These are phyloP conservation scores for Leishmania tropica DNA, from an alignment of 208 protist species.

Conservation along the genomic window DNA sequence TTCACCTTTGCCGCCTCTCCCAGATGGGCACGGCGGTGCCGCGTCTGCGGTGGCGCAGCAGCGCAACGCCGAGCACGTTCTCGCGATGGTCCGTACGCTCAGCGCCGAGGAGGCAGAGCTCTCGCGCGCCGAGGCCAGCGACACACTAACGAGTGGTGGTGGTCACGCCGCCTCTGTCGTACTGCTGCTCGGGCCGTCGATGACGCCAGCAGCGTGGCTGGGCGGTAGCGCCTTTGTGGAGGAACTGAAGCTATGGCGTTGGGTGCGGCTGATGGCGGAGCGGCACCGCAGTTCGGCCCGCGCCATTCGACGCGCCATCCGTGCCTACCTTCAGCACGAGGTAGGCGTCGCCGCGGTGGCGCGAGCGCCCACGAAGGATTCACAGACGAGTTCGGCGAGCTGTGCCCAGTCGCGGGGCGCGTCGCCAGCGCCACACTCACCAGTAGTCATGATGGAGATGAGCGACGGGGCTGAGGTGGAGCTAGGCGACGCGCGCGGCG, in stretches of 20 bases:
- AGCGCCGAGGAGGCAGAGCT: constrained; percentile 32
- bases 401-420: background rate
- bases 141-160: background rate
- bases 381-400: background rate
- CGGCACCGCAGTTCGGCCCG: constrained; percentile 15
- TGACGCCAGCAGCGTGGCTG: constrained; percentile 67
- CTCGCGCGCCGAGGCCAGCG: constrained; percentile 2
- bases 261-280: constrained; percentile 64
- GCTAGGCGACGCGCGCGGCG: background rate
- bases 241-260: constrained; percentile 88
- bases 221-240: constrained; percentile 83
- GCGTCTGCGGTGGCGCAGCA: constrained; percentile 23
- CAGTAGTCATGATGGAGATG: background rate
- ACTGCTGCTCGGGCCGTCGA: constrained; percentile 27
- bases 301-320: constrained; percentile 14
- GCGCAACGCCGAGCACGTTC: constrained; percentile 68
- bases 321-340: constrained; percentile 23
- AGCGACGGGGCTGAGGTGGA: no score
- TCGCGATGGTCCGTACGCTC: constrained; percentile 49
- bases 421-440: background rate
- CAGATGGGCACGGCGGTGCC: background rate
- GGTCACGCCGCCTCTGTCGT: constrained; percentile 11
- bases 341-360: background rate
- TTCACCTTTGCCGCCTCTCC: background rate
- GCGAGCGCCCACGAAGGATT: background rate